Conservation (phyloP, 1,284 basidiomycete genomes). For the Tilletia setariae region DNA sequence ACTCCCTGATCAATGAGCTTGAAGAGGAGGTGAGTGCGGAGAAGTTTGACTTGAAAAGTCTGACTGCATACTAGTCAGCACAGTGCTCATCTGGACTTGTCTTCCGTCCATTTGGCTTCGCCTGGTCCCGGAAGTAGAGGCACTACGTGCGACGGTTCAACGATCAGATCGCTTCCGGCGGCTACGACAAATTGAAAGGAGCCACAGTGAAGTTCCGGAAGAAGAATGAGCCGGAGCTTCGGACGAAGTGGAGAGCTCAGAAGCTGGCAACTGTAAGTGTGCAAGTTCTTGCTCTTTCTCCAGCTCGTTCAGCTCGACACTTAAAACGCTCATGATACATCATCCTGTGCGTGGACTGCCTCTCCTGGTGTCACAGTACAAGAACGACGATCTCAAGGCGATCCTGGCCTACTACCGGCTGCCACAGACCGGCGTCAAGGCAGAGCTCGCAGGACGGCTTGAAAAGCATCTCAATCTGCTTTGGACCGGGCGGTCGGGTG, state of each 20-base stretch:
- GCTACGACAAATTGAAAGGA: conserved; percentile 20
- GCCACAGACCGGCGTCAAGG: conserved; percentile 41
- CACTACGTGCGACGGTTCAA: conserved; percentile 74
- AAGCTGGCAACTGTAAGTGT: conserved; percentile 5
- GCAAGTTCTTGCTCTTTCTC: too few species aligned
- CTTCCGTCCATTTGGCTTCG: too few species aligned
- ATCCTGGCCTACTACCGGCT: conserved; percentile 40
- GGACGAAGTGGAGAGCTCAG: conserved; percentile 16
- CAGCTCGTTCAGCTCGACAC: too few species aligned
- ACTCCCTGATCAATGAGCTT: conserved; percentile 66
- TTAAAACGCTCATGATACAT: too few species aligned
- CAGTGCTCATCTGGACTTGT: too few species aligned
- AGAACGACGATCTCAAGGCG: conserved; percentile 34
- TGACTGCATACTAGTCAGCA: background rate
- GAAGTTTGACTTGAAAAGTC: background rate
- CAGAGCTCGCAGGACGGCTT: conserved; percentile 39
- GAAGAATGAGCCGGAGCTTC: conserved; percentile 28
- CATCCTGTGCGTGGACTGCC: too few species aligned
- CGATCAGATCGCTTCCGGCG: conserved; percentile 57
- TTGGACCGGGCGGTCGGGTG: background rate
- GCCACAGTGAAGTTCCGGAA: conserved; percentile 30
- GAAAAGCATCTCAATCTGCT: conserved; percentile 13
- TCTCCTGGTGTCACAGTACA: conserved; percentile 26
- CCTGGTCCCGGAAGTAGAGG: conserved; percentile 63
- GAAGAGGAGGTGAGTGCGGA: conserved; percentile 60